Evolutionary conservation across 108 stramenopile species (phyloP), one percentile per base, ranked within the genome.

Genomic region (Cyclotella distinguenda): DNA sequence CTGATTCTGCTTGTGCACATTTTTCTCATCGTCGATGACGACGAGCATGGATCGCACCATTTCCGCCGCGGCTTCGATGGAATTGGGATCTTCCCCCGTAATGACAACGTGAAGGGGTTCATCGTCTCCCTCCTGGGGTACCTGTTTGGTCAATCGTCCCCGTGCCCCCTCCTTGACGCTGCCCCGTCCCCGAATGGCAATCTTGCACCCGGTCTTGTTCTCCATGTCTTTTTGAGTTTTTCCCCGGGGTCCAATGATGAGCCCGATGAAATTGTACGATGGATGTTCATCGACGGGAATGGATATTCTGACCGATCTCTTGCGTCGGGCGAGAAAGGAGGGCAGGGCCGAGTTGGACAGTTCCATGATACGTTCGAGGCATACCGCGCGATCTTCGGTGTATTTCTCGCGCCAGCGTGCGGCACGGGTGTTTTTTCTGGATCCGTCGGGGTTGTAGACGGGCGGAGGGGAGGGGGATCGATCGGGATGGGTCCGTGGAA

Each of bases 221-320:
- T 99, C 98, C 74, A 99, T 82, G 28, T 96, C 96, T 78, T 98
- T 98, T 70, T 99, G 99, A 2, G 97, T 99, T 70, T 95, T 97
- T 0, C 99, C 99, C 7, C 99, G 80, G 0, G 99, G 98, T 13
- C 99, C 99, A 34, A 95, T 91, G 49, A 95, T 88, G 31, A 95
- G 77, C 16, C 95, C 99, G 58, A 98, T 96, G 80, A 97, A 98
- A 70, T 97, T 97, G 78, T 96, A 95, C 2, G 78, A 89, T 0
- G 98, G 98, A 78, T 90, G 90, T 53, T 93, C 82, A 61, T 96
- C 89, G 21, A 93, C 66, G 4, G 95, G 96, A 49, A 96, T 95
- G 60, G 81, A 82, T 42, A 96, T 75, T 53, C 88, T 91, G 9
- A 87, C 86, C 48, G 62, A 79, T 43, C 89, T 80, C 71, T 87